A percentile compares a stretch with the other conserved stretches of the same genome.
phyloP scores from a whole-genome alignment of 164 flowering plant species.

The Cinnamomum micranthum region DNA sequence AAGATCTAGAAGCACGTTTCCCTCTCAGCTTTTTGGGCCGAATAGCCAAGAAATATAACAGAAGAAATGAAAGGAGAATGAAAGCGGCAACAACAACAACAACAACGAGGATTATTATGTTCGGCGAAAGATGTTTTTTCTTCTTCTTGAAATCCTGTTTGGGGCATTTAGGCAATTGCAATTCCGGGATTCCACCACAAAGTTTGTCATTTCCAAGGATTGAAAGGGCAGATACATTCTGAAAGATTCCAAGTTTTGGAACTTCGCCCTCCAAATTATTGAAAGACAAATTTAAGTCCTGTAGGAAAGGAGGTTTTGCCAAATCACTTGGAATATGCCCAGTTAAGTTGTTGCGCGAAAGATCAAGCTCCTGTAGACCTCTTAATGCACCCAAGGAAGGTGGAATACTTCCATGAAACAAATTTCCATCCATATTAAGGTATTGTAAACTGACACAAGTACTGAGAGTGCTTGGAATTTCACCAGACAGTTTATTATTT shows the following conservation, averaged over 20 bases:
- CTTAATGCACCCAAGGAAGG: constrained; percentile 1
- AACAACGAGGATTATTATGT: background rate
- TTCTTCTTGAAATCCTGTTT: background rate
- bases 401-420: constrained; percentile 30
- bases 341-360: constrained; percentile 18
- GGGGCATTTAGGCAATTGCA: constrained; percentile 8
- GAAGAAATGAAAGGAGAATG: background rate
- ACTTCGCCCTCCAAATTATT: constrained; percentile 16
- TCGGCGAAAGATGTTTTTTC: background rate
- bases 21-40: constrained; percentile 1
- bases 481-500: constrained; percentile 28
- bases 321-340: constrained; percentile 15
- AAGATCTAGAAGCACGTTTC: background rate
- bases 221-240: constrained; percentile 7
- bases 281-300: constrained; percentile 10
- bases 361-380: constrained; percentile 13
- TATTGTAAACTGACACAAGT: constrained; percentile 17
- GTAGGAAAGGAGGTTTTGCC: background rate
- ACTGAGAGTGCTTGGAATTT: constrained; percentile 28
- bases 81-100: background rate
- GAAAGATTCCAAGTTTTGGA: constrained; percentile 7
- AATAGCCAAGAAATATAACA: background rate
- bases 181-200: constrained; percentile 14
- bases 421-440: constrained; percentile 20
- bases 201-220: constrained; percentile 9